phyloP scores from a whole-genome alignment of 73 alveolate species.

The Blepharisma japonicum region DNA sequence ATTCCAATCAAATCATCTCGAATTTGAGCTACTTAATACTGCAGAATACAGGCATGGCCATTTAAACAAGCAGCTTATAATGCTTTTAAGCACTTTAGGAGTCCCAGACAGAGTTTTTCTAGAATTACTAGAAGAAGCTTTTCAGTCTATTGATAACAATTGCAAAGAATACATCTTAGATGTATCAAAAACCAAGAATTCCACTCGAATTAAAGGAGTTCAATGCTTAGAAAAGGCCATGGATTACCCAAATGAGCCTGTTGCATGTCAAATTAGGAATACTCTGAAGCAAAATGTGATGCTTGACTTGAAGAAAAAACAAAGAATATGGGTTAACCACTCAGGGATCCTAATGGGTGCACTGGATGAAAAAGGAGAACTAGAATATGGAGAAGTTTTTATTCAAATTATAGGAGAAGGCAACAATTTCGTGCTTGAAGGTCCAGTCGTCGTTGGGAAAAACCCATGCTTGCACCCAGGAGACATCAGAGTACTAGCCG shows the following conservation, averaged over 20 bases:
- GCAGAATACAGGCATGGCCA: background rate
- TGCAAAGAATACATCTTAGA: background rate
- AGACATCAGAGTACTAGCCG: conserved; percentile 68
- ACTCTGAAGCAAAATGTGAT: conserved; percentile 7
- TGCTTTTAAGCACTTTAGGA: background rate
- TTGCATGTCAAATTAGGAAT: background rate
- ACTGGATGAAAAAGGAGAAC: conserved; percentile 61
- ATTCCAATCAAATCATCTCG: conserved; percentile 1
- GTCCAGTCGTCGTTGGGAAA: conserved; percentile 58
- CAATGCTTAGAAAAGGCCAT: no score
- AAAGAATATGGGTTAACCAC: background rate
- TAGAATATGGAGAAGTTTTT: conserved; percentile 66
- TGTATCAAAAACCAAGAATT: background rate
- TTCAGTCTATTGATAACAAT: background rate
- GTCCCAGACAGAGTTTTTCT: conserved; percentile 26
- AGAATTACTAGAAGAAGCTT: conserved; percentile 11
- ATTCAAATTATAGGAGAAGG: conserved; percentile 36
- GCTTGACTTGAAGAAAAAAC: background rate
- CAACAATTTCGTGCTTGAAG: conserved; percentile 38
- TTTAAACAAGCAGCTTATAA: conserved; percentile 14
- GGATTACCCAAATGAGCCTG: background rate
- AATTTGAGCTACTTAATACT: background rate
- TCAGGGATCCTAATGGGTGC: conserved; percentile 57
- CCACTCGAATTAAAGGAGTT: no score
- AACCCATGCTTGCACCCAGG: conserved; percentile 92